Base-by-base conservation (phyloP, 352 stramenopile genomes). In the Globisporangium echinulatum region DNA sequence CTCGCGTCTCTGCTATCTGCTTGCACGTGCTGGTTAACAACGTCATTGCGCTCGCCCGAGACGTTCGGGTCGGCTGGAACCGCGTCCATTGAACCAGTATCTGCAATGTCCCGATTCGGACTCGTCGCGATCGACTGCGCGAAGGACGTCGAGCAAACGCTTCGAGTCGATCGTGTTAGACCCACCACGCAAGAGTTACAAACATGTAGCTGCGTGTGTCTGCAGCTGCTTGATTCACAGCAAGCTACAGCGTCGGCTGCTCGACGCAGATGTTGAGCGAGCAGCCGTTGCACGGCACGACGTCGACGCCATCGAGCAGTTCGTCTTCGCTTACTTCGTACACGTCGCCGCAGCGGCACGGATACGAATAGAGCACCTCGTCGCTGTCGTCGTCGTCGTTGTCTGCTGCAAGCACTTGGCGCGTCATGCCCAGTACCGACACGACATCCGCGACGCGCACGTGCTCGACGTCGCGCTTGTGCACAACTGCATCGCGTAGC, bases 211-310 rank as follows among this genome's bases (percentile, higher is more conserved):
- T n/a, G n/a, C n/a, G n/a, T n/a, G n/a, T n/a, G n/a, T n/a, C n/a
- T n/a, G n/a, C n/a, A n/a, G n/a, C n/a, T n/a, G n/a, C n/a, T n/a
- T n/a, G n/a, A n/a, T n/a, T n/a, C n/a, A n/a, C n/a, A n/a, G n/a
- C n/a, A n/a, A n/a, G n/a, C n/a, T n/a, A n/a, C n/a, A n/a, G n/a
- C n/a, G n/a, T n/a, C n/a, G n/a, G n/a, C n/a, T n/a, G n/a, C n/a
- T n/a, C n/a, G n/a, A 93, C 84, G 17, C 79, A 78, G 49, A 94
- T 91, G 61, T 92, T 77, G 49, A 92, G 63, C 37, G 85, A 94
- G 69, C 85, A 94, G 37, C 85, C 85, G 39, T 79, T 83, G 68
- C 85, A 94, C 0, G 85, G 79, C 17, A 90, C 79, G 7, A 92
- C 69, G 54, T 90, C 69, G 44, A 87, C 71, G 19, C 74, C 75